Evolutionary conservation across 345 rosid genomes (phyloP), one percentile per base, ranked within the genome.

Genomic region (Mercurialis annua): DNA sequence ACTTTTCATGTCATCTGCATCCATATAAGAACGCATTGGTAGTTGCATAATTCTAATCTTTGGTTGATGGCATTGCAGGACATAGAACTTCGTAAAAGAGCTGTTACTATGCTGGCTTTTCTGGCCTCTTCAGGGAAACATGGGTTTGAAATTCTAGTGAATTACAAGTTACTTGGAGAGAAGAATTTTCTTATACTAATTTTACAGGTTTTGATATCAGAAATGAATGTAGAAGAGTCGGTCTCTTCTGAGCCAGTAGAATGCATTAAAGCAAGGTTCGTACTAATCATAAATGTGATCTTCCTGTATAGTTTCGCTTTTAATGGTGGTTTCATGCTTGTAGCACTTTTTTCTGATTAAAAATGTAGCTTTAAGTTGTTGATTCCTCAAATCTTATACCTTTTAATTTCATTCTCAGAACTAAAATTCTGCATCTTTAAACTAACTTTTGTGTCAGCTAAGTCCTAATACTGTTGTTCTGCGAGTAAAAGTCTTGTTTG

Each of bases 51-150:
- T 57, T 53, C 15, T n/a, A 61, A 51, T 16, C 38, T 66, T 51
- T 52, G 31, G 47, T 15, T 49, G n/a, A 15, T 75, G 75, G 47
- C 57, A 26, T 70, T 80, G 67, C 88, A 94, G 99, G 96, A 83
- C 51, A 73, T 91, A 73, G 86, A 81, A 67, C 92, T 93, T 30
- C 84, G 84, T 71, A 79, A 88, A 71, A 84, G 76, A 44, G 88
- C 85, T 38, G 71, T 87, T 49, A 75, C 72, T 69, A 64, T 82
- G 68, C 81, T 94, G 60, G 97, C 96, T 29, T 84, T 84, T 62
- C 66, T 86, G 67, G 88, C 85, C 60, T 87, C 99, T 30, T 91
- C 90, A 57, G 92, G 95, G 69, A 85, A 78, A 64, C 71, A 82
- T 46, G 96, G 96, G 58, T 85, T 82, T 78, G 86, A 91, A 75